Conservation (phyloP, 345 rosid species). For the Theobroma cacao region DNA sequence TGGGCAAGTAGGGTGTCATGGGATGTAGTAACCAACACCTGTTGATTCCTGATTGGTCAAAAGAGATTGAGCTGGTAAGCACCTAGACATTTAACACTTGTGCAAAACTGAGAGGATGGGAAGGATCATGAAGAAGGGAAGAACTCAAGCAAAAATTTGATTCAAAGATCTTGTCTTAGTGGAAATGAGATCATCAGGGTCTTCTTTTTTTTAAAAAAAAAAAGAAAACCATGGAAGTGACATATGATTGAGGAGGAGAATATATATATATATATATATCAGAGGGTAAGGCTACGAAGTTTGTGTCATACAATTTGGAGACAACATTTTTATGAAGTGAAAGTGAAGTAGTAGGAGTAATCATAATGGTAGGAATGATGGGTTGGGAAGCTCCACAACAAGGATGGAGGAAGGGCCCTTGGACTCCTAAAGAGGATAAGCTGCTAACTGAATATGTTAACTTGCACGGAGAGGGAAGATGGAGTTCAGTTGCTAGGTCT, state of each 20-base stretch:
- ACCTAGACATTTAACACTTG: constrained; percentile 20
- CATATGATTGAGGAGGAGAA: constrained; percentile 4
- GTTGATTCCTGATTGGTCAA: constrained; percentile 13
- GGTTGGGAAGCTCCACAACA: constrained; percentile 45
- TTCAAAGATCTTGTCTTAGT: constrained; percentile 22
- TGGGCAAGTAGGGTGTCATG: background rate
- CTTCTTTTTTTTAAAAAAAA: background rate
- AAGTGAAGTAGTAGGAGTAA: background rate
- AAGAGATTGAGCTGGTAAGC: constrained; percentile 19
- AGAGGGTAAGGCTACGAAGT: background rate
- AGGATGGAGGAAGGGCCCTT: constrained; percentile 82
- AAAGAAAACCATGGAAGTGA: constrained; percentile 15
- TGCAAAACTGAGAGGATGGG: constrained; percentile 13
- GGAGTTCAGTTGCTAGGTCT: constrained; percentile 68
- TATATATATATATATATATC: constrained; percentile 24
- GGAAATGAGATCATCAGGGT: constrained; percentile 29
- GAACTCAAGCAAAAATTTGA: constrained; percentile 16
- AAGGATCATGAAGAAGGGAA: constrained; percentile 5
- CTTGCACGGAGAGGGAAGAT: constrained; percentile 72
- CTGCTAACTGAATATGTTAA: constrained; percentile 55
- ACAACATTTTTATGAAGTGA: constrained; percentile 22
- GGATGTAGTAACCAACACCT: constrained; percentile 13
- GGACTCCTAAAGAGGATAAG: constrained; percentile 85
- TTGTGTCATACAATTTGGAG: constrained; percentile 37
- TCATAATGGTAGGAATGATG: constrained; percentile 30